A percentile compares a stretch with the other conserved stretches of the same genome.
Conservation (phyloP, 495 filamentous ascomycete genomes). For the Pseudoneurospora amorphoporcata region DNA sequence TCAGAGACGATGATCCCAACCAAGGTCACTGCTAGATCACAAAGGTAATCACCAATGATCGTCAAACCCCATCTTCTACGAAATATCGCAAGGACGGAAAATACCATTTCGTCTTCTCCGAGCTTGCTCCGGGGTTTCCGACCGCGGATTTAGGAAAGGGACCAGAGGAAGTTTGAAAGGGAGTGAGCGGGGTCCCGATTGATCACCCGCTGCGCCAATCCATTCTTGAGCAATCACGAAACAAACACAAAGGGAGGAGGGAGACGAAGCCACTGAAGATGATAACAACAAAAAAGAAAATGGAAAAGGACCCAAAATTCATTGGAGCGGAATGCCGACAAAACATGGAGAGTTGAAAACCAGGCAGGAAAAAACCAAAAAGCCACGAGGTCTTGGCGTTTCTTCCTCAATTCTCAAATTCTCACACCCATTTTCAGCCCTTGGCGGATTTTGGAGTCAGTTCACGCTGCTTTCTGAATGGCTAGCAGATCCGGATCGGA, state of each 20-base stretch:
- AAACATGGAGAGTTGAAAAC: not conserved
- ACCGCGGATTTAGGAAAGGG: not conserved
- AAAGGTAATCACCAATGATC: not conserved
- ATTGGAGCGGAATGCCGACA: not conserved
- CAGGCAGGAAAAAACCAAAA: not conserved
- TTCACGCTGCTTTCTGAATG: not conserved
- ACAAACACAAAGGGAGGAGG: not conserved
- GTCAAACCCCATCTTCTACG: not conserved
- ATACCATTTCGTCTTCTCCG: not conserved
- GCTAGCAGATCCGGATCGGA: not conserved
- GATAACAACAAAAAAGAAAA: not conserved
- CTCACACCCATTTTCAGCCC: not conserved
- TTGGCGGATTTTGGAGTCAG: not conserved
- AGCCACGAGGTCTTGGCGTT: not conserved
- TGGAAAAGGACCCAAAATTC: not conserved
- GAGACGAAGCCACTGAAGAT: not conserved
- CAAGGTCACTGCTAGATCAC: not conserved
- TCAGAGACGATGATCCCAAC: not conserved
- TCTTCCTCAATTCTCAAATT: not conserved
- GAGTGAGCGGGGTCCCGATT: not conserved
- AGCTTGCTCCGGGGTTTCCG: not conserved
- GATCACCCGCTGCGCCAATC: not conserved
- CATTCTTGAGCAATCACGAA: not conserved
- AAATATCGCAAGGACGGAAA: not conserved
- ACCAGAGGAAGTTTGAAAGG: not conserved